Base-by-base conservation (phyloP, 202 grass and related monocot genomes). In the Miscanthus sacchariflorus region DNA sequence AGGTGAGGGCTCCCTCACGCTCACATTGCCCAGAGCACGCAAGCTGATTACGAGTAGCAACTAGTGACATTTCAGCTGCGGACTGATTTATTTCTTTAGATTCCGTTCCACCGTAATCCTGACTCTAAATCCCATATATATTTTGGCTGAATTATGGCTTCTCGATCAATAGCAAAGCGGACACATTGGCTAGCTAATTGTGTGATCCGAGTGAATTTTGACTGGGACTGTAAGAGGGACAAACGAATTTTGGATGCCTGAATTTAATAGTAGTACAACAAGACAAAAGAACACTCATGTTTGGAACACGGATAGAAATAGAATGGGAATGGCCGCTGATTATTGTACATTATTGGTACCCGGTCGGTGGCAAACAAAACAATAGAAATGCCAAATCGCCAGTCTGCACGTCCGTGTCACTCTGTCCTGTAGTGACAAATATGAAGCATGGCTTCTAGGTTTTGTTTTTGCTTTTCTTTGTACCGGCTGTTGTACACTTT, bases 1-100 rank as follows among this genome's bases (percentile, higher is more conserved):
- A 99, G 94, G 96, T 90, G 5, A 78, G 17, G 0, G 19, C 7
- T 17, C 69, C 18, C 68, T 10, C 14, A 11, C 12, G 12, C 44
- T 12, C 19, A 8, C 88, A 68, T 58, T 76, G 21, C 78, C 42
- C 7, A 3, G 1, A 67, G 28, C 12, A 24, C 15, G 2, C 46
- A 6, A 71, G 48, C 76, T 35, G 43, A 2, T 72, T 24, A 18
- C 50, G 0, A 7, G 50, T 17, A 54, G 30, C 46, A 54, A 6
- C 21, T 21, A 27, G 8, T 44, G 5, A 13, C 25, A 35, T 12
- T 44, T 1, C 18, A 23, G 19, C 66, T 33, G 30, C 30, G 30
- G 30, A 56, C 12, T 39, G 23, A 2, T 50, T 68, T 11, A 12
- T 1, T 48, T 0, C 4, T 2, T 12, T 23, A 25, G 0, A 68